Percentiles rank a stretch among this genome's conserved stretches.
Evolutionary conservation across 768 basidiomycete genomes (phyloP).

Genomic region (Naganishia randhawae): DNA sequence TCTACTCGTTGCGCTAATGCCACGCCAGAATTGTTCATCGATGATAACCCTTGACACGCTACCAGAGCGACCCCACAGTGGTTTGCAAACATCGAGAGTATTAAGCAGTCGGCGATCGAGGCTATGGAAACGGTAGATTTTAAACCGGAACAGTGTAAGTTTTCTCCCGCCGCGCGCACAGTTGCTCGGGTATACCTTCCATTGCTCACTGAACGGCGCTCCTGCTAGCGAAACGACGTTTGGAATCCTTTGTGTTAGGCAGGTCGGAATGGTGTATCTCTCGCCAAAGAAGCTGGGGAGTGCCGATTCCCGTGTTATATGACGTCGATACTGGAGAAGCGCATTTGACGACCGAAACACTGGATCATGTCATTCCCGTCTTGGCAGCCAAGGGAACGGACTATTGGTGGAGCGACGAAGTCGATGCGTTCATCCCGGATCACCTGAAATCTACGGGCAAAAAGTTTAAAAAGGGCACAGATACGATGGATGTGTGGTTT

Average conservation of each 20-base stretch:
- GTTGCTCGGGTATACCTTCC: background rate
- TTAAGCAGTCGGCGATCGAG: constrained; percentile 70
- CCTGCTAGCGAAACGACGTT: constrained; percentile 83
- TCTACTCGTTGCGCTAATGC: too few relatives aligned
- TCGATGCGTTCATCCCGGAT: constrained; percentile 68
- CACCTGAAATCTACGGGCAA: constrained; percentile 57
- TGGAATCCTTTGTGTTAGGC: constrained; percentile 76
- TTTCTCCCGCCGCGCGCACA: constrained; percentile 15
- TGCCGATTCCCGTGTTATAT: constrained; percentile 86
- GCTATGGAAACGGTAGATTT: constrained; percentile 71
- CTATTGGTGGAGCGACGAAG: constrained; percentile 89
- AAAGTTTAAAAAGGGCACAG: constrained; percentile 72
- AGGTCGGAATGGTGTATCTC: constrained; percentile 99
- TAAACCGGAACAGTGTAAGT: constrained; percentile 68
- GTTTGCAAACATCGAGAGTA: constrained; percentile 85
- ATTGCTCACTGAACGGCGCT: constrained; percentile 5
- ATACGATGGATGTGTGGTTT: constrained; percentile 99
- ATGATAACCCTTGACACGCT: too few relatives aligned
- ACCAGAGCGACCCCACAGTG: constrained; percentile 89
- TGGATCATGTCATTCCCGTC: constrained; percentile 73
- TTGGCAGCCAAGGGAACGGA: constrained; percentile 67
- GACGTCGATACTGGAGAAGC: constrained; percentile 62
- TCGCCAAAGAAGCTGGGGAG: constrained; percentile 93
- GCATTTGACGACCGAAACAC: constrained; percentile 62
- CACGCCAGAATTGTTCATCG: background rate